Evolutionary conservation across 768 basidiomycete species (phyloP), one percentile per base, ranked within the genome.

Genomic region (Pleurotus pulmonarius): DNA sequence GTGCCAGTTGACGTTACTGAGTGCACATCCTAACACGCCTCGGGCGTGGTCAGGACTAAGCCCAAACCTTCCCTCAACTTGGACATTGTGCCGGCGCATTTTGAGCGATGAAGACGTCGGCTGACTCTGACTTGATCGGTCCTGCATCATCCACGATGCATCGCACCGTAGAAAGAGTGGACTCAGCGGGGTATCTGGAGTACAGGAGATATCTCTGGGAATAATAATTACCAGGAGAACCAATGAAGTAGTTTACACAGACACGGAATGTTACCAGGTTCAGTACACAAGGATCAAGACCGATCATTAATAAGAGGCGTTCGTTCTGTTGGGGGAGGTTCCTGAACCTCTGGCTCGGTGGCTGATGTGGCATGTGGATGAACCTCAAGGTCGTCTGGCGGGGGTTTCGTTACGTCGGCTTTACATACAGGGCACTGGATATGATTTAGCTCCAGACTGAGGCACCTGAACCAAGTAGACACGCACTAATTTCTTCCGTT

Each of bases 341-440:
- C 16, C 56, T 52, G 58, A 41, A n/a, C 37, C 51, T 57, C 58
- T 47, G 58, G 9, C 18, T 56, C 44, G 38, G 40, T 38, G 39
- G n/a, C 22, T 45, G 41, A n/a, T 54, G 41, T 48, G 38, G 49
- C 53, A 55, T 46, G 44, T 58, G 25, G 25, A 49, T 25, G 20
- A 24, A 5, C 15, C 63, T 22, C 26, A 16, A 38, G 60, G 11
- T 63, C 54, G 61, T 37, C 62, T 40, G 61, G 64, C 58, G 64
- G 63, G 56, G 85, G 82, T 58, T 83, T 82, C 1, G 94, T 96
- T 47, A 97, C 92, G 66, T 97, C 94, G 48, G 90, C 86, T 69
- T 95, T 92, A 74, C 94, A 97, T 2, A 94, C 79, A 4, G 94
- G 94, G 63, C 94, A 97, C 93, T 96, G 55, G 58, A 59, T 43